Conservation (phyloP, 1,284 basidiomycete species). For the Tilletia setariae region DNA sequence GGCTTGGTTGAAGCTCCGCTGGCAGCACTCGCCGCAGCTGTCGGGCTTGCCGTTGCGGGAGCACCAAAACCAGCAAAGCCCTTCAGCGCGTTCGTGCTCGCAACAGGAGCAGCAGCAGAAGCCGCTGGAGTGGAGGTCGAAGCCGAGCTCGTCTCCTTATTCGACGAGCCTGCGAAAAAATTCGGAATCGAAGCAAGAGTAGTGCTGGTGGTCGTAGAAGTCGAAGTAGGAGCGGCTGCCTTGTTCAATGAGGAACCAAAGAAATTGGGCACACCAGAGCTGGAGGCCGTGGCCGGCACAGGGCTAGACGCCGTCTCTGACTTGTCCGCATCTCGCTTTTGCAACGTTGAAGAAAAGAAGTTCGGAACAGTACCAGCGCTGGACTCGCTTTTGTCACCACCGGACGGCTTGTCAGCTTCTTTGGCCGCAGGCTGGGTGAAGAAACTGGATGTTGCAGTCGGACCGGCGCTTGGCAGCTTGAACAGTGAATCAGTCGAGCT, state of each 20-base stretch:
- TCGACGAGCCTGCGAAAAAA: background rate
- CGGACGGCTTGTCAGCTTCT: background rate
- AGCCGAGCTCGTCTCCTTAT: background rate
- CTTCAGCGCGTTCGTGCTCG: background rate
- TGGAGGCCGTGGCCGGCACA: background rate
- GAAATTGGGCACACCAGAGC: slow-evolving; percentile 1
- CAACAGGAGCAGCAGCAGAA: background rate
- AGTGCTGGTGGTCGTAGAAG: background rate
- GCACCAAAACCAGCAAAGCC: background rate
- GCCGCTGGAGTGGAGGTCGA: background rate
- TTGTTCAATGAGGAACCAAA: background rate
- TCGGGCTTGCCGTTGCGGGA: background rate
- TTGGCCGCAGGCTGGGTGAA: background rate
- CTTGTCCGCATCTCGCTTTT: slow-evolving; percentile 11
- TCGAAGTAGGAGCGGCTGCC: background rate
- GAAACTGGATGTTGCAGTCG: background rate
- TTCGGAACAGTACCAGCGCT: background rate
- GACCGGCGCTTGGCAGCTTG: background rate
- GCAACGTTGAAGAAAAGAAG: slow-evolving; percentile 4
- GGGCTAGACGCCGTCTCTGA: background rate
- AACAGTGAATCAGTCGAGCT: background rate
- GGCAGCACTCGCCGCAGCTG: background rate
- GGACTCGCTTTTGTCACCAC: background rate
- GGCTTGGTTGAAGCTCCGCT: background rate
- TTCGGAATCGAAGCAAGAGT: background rate